phyloP scores from a whole-genome alignment of 345 rosid species.

The Euphorbia pulcherrima region DNA sequence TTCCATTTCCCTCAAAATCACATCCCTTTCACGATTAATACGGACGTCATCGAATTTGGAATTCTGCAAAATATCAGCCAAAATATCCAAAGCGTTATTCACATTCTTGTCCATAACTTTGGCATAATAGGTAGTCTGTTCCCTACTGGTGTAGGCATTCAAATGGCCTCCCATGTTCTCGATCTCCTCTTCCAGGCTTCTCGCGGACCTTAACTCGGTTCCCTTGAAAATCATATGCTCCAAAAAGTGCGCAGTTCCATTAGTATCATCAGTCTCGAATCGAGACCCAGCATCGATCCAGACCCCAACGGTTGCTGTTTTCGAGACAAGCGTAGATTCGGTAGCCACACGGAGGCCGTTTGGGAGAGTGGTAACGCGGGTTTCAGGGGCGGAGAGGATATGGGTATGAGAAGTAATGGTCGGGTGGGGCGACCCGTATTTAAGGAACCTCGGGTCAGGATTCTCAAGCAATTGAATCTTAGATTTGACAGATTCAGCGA shows the following conservation, averaged over 20 bases:
- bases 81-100: conserved; percentile 59
- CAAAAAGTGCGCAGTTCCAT: conserved; percentile 90
- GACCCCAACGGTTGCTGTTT: conserved; percentile 87
- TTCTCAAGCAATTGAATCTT: conserved; percentile 66
- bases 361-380: conserved; percentile 81
- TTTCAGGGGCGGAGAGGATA: conserved; percentile 82
- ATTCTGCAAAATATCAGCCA: conserved; percentile 93
- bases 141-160: conserved; percentile 92
- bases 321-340: conserved; percentile 68
- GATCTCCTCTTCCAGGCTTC: conserved; percentile 77
- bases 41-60: conserved; percentile 38
- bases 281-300: conserved; percentile 99
- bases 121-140: conserved; percentile 91
- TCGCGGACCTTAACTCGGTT: conserved; percentile 57
- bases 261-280: conserved; percentile 78
- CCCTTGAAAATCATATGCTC: conserved; percentile 99
- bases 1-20: conserved; percentile 35
- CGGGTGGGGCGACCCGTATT: conserved; percentile 85
- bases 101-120: conserved; percentile 85
- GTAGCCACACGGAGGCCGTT: conserved; percentile 91
- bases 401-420: conserved; percentile 55
- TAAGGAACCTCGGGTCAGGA: conserved; percentile 85
- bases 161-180: conserved; percentile 97
- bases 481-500: conserved; percentile 55
- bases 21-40: conserved; percentile 33